phyloP scores from a whole-genome alignment of 2,329 filamentous ascomycete species.

The Rhexocercosporidium sp. region DNA sequence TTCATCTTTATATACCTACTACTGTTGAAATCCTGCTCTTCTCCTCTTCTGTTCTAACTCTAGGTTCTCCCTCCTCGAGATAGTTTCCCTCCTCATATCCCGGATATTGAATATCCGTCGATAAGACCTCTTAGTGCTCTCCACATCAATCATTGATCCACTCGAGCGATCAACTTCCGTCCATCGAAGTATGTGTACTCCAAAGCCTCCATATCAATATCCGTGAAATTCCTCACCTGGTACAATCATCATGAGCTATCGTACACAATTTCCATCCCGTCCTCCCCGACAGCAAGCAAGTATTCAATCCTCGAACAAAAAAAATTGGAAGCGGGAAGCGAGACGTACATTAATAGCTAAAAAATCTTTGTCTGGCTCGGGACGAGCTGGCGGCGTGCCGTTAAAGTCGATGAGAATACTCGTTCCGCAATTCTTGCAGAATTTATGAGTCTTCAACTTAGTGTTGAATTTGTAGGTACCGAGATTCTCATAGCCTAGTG shows the following conservation, averaged over 20 bases:
- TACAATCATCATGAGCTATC: background rate
- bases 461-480: conserved; percentile 20
- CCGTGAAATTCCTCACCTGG: conserved; percentile 33
- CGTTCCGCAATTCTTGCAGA: conserved; percentile 35
- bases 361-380: conserved; percentile 31
- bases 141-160: background rate
- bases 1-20: too few relatives aligned
- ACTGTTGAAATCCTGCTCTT: too few relatives aligned
- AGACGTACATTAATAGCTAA: conserved; percentile 35
- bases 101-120: too few relatives aligned
- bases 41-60: too few relatives aligned
- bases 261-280: background rate
- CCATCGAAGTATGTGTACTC: conserved; percentile 33
- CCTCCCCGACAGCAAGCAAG: background rate
- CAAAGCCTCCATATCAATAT: conserved; percentile 31
- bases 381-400: conserved; percentile 9
- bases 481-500: conserved; percentile 23
- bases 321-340: background rate
- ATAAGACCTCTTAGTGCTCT: background rate
- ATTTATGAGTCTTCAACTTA: conserved; percentile 27
- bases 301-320: background rate
- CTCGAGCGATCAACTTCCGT: conserved; percentile 19
- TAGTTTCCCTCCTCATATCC: too few relatives aligned
- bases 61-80: too few relatives aligned
- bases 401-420: conserved; percentile 32